Percentiles rank a stretch among this genome's conserved stretches.
Evolutionary conservation across 208 protist genomes (phyloP).

Genomic region (Eutreptiella sp.): DNA sequence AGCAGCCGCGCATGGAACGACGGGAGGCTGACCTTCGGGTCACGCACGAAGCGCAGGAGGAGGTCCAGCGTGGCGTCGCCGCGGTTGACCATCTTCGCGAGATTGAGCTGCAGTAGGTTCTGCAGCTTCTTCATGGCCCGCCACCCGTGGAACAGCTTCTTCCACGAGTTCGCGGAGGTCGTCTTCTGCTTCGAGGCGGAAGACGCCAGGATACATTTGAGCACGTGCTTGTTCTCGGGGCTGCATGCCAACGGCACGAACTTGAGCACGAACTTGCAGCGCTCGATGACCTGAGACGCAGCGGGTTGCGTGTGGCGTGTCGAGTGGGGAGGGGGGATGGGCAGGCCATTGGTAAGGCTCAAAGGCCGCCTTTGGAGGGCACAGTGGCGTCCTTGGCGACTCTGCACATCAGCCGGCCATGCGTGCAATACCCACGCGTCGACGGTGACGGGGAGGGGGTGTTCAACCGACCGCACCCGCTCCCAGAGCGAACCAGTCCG

Average conservation of each 20-base stretch:
- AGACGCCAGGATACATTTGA: slow-evolving; percentile 2
- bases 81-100: neutral
- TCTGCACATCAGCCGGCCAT: no score
- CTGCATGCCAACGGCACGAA: neutral
- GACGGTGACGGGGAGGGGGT: no score
- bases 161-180: neutral
- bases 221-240: slow-evolving; percentile 8
- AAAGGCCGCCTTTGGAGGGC: no score
- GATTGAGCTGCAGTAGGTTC: slow-evolving; percentile 6
- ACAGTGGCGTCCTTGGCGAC: no score
- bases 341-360: no score
- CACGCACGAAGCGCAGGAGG: slow-evolving; percentile 5
- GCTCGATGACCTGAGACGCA: slow-evolving; percentile 14
- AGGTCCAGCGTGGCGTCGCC: neutral
- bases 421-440: no score
- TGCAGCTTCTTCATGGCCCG: slow-evolving; percentile 19
- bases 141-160: slow-evolving; percentile 8
- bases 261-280: slow-evolving; percentile 3
- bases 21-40: neutral
- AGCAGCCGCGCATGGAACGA: neutral
- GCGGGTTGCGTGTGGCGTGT: no score
- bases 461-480: no score
- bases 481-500: no score
- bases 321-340: no score
- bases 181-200: neutral